A percentile compares a stretch with the other conserved stretches of the same genome.
Evolutionary conservation across 1,139 yeast genomes (phyloP).

Genomic region (Debaryomyces nepalensis): DNA sequence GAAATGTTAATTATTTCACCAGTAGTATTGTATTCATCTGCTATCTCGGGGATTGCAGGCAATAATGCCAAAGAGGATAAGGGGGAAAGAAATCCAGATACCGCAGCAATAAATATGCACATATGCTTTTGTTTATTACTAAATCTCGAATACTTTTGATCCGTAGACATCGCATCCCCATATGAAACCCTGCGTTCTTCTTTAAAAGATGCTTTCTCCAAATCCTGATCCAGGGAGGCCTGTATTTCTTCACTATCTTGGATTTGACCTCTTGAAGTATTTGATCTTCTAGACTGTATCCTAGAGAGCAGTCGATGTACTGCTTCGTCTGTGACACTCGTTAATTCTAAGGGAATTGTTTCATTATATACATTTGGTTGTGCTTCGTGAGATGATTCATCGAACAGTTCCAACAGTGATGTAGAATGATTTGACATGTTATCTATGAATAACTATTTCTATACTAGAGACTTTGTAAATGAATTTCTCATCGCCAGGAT

Average conservation of each 20-base stretch:
- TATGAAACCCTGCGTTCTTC: background rate
- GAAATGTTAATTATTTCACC: conserved; percentile 51
- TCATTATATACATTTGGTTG: conserved; percentile 11
- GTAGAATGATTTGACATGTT: conserved; percentile 1
- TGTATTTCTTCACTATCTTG: conserved; percentile 6
- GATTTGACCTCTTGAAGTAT: background rate
- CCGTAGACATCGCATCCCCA: background rate
- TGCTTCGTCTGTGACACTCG: conserved; percentile 25
- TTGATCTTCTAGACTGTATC: conserved; percentile 23
- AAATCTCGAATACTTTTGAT: conserved; percentile 1
- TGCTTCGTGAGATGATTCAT: background rate
- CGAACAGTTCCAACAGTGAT: conserved; percentile 6
- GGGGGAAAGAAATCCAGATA: conserved; percentile 45
- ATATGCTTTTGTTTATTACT: conserved; percentile 2
- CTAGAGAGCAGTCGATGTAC: conserved; percentile 21
- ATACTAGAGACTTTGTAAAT: background rate
- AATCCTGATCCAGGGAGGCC: conserved; percentile 6
- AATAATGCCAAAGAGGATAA: conserved; percentile 46
- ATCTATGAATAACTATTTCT: background rate
- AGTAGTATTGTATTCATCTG: conserved; percentile 47
- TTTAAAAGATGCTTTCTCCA: background rate
- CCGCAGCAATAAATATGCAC: conserved; percentile 18
- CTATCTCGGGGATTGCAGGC: conserved; percentile 56
- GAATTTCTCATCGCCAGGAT: too few species aligned
- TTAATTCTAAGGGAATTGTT: conserved; percentile 22